A percentile compares a stretch with the other conserved stretches of the same genome.
phyloP scores from a whole-genome alignment of 164 flowering plant genomes.

The Cinnamomum micranthum region DNA sequence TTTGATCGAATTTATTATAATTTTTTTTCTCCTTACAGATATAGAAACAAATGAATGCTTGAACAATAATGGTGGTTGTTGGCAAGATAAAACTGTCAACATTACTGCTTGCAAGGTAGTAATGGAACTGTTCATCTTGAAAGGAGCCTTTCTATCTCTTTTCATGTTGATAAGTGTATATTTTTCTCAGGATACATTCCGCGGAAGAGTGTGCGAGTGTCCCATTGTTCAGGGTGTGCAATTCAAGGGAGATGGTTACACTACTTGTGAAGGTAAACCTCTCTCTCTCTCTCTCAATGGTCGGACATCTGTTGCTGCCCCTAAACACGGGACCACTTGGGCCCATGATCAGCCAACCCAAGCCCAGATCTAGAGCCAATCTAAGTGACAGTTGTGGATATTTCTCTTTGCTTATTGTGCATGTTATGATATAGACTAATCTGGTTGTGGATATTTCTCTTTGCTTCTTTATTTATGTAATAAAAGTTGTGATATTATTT shows the following conservation, averaged over 20 bases:
- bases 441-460: too few species aligned
- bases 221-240: conserved; percentile 89
- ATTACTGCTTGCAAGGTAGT: conserved; percentile 90
- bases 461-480: too few species aligned
- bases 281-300: neutral
- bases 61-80: conserved; percentile 91
- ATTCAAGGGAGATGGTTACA: conserved; percentile 98
- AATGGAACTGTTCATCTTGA: too few species aligned
- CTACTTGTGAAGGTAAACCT: conserved; percentile 65
- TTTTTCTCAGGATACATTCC: conserved; percentile 76
- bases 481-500: too few species aligned
- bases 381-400: too few species aligned
- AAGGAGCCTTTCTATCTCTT: neutral
- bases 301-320: neutral
- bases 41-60: conserved; percentile 93
- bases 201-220: conserved; percentile 95
- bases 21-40: conserved; percentile 35
- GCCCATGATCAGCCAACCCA: too few species aligned
- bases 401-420: too few species aligned
- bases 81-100: conserved; percentile 73
- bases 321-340: too few species aligned
- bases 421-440: too few species aligned
- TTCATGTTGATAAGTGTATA: conserved; percentile 4
- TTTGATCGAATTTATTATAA: neutral
- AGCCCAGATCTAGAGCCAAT: too few species aligned